phyloP scores from a whole-genome alignment of 331 rosid genomes.

The Pyrus hybrid region DNA sequence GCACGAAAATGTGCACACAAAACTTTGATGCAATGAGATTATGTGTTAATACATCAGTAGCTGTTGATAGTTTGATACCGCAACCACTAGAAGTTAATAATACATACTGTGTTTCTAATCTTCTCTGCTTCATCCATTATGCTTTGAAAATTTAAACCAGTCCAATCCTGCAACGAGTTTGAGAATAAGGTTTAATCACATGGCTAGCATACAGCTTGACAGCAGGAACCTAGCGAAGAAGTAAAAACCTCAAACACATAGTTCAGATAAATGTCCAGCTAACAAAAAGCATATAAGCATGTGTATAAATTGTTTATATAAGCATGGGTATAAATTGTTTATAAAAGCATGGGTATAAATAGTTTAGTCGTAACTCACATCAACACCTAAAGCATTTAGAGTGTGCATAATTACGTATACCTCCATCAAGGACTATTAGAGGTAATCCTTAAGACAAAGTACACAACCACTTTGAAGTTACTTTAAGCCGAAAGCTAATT shows the following conservation, averaged over 20 bases:
- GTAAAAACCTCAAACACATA: background rate
- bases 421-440: background rate
- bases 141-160: slow-evolving; percentile 75
- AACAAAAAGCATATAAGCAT: background rate
- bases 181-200: background rate
- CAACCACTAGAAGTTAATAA: slow-evolving; percentile 2
- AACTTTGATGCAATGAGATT: background rate
- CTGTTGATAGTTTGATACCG: background rate
- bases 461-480: background rate
- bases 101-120: slow-evolving; percentile 73
- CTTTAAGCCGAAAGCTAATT: background rate
- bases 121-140: slow-evolving; percentile 89
- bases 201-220: background rate
- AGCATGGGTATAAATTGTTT: background rate
- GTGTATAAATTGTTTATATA: no score
- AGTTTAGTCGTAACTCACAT: background rate
- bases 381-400: background rate
- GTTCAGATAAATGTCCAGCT: background rate
- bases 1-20: background rate
- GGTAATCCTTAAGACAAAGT: background rate
- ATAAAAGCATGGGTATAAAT: background rate
- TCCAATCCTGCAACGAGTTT: slow-evolving; percentile 71
- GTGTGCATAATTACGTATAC: background rate
- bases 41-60: slow-evolving; percentile 1
- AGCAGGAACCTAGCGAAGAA: background rate